Evolutionary conservation across 306 rosid genomes (phyloP).

Genomic region (Lathyrus tuberosus): DNA sequence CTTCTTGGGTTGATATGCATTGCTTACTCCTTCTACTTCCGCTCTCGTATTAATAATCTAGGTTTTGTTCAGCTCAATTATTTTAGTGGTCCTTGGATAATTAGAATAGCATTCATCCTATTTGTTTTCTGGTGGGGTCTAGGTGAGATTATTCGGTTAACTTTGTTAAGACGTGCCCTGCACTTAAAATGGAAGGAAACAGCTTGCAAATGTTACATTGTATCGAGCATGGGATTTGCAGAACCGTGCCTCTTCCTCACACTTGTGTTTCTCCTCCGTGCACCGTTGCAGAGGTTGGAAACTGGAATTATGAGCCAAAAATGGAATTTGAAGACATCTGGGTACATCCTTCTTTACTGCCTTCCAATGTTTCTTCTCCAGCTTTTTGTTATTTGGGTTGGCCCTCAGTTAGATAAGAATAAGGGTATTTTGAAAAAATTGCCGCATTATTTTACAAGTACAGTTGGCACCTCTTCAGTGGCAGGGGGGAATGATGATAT

Average conservation of each 20-base stretch:
- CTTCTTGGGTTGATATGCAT: slow-evolving; percentile 85
- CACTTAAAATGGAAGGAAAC: slow-evolving; percentile 82
- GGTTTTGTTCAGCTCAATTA: slow-evolving; percentile 72
- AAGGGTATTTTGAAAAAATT: slow-evolving; percentile 47
- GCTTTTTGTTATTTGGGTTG: slow-evolving; percentile 71
- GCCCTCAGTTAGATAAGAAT: slow-evolving; percentile 59
- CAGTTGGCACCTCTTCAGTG: slow-evolving; percentile 43
- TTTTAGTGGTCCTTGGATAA: slow-evolving; percentile 97
- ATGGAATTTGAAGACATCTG: slow-evolving; percentile 82
- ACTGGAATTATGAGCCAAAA: slow-evolving; percentile 75
- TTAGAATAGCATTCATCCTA: slow-evolving; percentile 75
- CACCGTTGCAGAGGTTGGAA: slow-evolving; percentile 78
- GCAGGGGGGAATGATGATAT: slow-evolving; percentile 51
- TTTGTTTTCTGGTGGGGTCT: slow-evolving; percentile 94
- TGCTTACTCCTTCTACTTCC: slow-evolving; percentile 85
- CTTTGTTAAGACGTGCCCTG: slow-evolving; percentile 63
- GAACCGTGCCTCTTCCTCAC: slow-evolving; percentile 98
- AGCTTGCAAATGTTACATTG: slow-evolving; percentile 89
- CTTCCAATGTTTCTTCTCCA: slow-evolving; percentile 84
- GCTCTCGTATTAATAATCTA: slow-evolving; percentile 67
- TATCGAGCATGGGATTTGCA: slow-evolving; percentile 95
- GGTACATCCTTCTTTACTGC: slow-evolving; percentile 77
- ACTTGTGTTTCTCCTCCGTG: slow-evolving; percentile 87
- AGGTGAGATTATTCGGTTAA: slow-evolving; percentile 81
- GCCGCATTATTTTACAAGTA: slow-evolving; percentile 67